Conservation (phyloP, 345 rosid genomes). For the Gossypioides kirkii region DNA sequence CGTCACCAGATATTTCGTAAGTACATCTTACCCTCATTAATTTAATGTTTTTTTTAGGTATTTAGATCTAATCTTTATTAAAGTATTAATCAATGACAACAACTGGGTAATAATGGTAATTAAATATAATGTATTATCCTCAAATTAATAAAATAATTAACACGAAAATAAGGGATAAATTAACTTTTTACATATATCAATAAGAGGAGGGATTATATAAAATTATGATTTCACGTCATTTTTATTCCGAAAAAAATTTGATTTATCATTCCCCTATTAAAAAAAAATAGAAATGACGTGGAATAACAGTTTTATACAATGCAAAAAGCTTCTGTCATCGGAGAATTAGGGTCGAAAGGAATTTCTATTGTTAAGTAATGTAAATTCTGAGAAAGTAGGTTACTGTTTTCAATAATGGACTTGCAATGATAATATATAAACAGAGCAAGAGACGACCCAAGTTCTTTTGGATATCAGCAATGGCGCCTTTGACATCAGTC, state of each 20-base stretch:
- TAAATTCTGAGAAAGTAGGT: neutral
- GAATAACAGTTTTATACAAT: no score
- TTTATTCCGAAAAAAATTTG: no score
- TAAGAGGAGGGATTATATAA: no score
- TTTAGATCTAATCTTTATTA: neutral
- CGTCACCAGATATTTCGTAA: conserved; percentile 62
- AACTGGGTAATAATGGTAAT: neutral
- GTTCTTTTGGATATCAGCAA: conserved; percentile 85
- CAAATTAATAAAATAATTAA: no score
- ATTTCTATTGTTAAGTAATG: neutral
- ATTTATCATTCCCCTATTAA: no score
- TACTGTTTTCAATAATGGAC: neutral
- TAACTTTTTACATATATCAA: no score
- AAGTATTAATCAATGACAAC: neutral
- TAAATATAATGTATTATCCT: neutral
- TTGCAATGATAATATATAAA: neutral
- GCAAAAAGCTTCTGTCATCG: no score
- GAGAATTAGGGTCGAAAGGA: no score
- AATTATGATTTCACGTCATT: no score
- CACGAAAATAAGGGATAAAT: neutral
- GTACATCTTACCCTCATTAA: conserved; percentile 14
- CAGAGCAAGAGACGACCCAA: conserved; percentile 79
- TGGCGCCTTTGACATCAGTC: conserved; percentile 80
- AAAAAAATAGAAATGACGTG: no score
- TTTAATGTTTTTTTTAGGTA: neutral